Base-by-base conservation (phyloP, 1,139 yeast species). In the Dujonia santamariae region DNA sequence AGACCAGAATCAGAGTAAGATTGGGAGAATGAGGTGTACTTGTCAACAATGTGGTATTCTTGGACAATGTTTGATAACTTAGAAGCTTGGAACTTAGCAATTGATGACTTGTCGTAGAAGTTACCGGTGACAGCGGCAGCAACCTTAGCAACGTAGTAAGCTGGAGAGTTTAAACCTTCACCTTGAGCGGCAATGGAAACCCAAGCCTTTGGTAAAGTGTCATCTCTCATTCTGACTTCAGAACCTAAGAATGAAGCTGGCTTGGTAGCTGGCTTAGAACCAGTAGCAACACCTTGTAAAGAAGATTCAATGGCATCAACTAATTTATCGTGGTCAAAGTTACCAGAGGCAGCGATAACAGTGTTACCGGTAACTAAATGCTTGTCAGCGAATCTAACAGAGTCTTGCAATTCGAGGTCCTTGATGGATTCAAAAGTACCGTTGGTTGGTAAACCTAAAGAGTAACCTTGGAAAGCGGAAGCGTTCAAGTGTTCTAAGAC, bases 161-260 rank as follows among this genome's bases (percentile, higher is more conserved):
- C 75, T 47, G 83, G 79, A 37, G 90, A 78, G 43, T 54, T 55
- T 32, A 72, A 43, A 32, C 80, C 68, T 63, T 82, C 90, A 66
- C 87, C 87, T 53, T 77, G 72, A 40, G 73, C 90, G 40, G 86
- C 87, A 49, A 85, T 69, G 39, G 88, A 65, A 49, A 83, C 70
- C 72, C 82, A 81, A 40, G 92, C 92, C 60, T 78, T 76, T 57
- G 90, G 86, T 59, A 81, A 59, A 48, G 88, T 84, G 63, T 85
- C 95, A 56, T 85, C 95, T 78, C 95, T 82, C 71, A 83, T 67
- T 75, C 88, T 80, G 47, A 83, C 80, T 61, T 85, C 94, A 36
- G 92, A 83, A 55, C 95, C 95, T 60, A 84, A 73, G 75, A 83
- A 84, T 30, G 77, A 57, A 40, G 82, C 76, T 40, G 77, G 69